Evolutionary conservation across 2,329 filamentous ascomycete genomes (phyloP), one percentile per base, ranked within the genome.

Genomic region (Monilinia fructigena): DNA sequence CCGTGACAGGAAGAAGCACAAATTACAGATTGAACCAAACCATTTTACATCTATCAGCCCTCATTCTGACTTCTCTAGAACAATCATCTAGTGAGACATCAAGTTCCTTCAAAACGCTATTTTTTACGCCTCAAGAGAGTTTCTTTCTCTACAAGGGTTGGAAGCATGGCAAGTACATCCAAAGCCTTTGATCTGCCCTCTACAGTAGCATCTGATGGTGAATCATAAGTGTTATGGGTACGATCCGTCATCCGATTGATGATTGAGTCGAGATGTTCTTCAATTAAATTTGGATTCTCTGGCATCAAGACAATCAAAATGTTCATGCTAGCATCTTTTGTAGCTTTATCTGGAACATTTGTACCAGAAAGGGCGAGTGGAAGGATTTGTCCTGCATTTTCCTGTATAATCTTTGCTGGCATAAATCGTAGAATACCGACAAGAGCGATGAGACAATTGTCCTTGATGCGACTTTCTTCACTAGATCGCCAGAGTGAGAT

Each of bases 241-340:
- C 73, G 71, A 66, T 72, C 71, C 1, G 71, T 71, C 71, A 77
- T 72, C 0, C 71, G 67, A n/a, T 69, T 71, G 31, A 77, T 73
- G 0, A 76, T 65, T 10, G 68, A 69, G 58, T 74, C 69, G 5
- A 75, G 65, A 66, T 77, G 68, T 20, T 70, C 69, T 55, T 73
- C 68, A 4, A 75, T 66, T 16, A 70, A 45, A 35, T 54, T 28
- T 3, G 72, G 69, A 26, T 66, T 64, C 11, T 68, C 56, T 10
- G 70, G 68, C 35, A 74, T 67, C 2, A 75, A 47, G 4, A 67
- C 67, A 4, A 67, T 66, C 20, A 76, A 68, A 2, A 68, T 61
- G 6, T 70, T 70, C 26, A 75, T 72, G 48, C 66, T 73, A 0
- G 70, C 67, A 16, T 63, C 61, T 65, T 75, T 75, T 0, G 72